Evolutionary conservation across 305 asterid genomes (phyloP).

Genomic region (Fraxinus albicans): DNA sequence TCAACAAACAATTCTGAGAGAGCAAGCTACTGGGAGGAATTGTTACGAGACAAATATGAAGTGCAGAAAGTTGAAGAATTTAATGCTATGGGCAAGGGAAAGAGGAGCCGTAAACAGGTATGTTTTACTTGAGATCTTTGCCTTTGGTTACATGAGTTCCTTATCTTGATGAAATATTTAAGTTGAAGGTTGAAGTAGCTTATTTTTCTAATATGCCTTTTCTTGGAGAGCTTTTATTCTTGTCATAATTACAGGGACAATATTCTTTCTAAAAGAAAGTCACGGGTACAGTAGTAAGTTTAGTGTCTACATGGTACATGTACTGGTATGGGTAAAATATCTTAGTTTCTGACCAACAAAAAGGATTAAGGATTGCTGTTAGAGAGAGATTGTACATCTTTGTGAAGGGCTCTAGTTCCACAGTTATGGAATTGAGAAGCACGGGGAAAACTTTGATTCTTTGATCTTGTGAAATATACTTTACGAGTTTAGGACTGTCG

Average conservation of each 20-base stretch:
- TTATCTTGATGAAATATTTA: constrained; percentile 5
- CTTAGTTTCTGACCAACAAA: neutral
- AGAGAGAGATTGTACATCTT: neutral
- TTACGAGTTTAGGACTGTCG: neutral
- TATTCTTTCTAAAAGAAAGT: neutral
- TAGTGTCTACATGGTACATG: neutral
- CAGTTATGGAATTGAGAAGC: neutral
- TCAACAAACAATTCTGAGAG: constrained; percentile 70
- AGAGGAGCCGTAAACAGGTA: constrained; percentile 96
- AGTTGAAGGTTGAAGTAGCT: constrained; percentile 1
- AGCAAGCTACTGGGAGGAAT: constrained; percentile 84
- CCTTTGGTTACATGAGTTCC: constrained; percentile 13
- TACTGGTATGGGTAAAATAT: neutral
- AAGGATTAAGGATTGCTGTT: neutral
- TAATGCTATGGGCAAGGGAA: constrained; percentile 94
- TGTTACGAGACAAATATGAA: constrained; percentile 80
- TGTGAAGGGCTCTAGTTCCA: neutral
- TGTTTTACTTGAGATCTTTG: constrained; percentile 7
- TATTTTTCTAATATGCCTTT: neutral
- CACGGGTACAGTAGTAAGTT: neutral
- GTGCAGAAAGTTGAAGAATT: constrained; percentile 84
- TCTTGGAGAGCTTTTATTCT: neutral
- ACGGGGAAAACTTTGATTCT: neutral
- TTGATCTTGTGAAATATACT: neutral
- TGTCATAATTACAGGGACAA: neutral